Evolutionary conservation across 208 protist genomes (phyloP), one percentile per base, ranked within the genome.

Genomic region (Acanthamoeba healyi): DNA sequence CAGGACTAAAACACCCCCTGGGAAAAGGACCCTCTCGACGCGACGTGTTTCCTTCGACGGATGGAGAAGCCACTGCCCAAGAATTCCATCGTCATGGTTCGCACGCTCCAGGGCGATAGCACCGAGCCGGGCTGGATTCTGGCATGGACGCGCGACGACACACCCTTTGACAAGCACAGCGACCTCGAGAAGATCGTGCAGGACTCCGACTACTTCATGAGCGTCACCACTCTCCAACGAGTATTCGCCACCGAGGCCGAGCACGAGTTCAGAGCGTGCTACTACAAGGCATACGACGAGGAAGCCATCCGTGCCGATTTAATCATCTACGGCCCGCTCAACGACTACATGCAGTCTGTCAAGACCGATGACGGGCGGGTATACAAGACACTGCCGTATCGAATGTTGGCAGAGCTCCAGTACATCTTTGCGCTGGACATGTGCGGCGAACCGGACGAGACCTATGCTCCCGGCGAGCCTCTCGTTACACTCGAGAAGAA

Each of bases 351-450:
- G 58, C 9, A n/a, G 58, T 65, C 58, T 12, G 58, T 65, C 58
- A 65, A 15, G 58, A 65, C 58, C 58, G 26, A 65, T 15, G 26
- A 34, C 58, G 26, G 58, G 2, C 58, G 26, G 58, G 58, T 12
- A 1, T 65, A 65, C 58, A 65, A 65, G 26, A 65, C 58, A 1
- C 58, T 65, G 12, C 19, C 58, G 26, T 65, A 65, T 15, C 58
- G 26, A 65, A 34, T 65, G 58, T 15, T 65, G 58, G 58, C 58
- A 65, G 58, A 65, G 58, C 58, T 65, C 58, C 58, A 65, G 58
- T 65, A 65, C 58, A 65, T 65, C 58, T 65, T 65, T 34, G 58
- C 58, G 26, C 58, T 65, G 58, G 58, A 65, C 26, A 65, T 65
- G 58, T 65, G 58, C 58, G 26, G 58, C 58, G 58, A 65, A 65